Evolutionary conservation across 192 early-diverging fungal species (phyloP), one percentile per base, ranked within the genome.

Genomic region (Backusella australiensis): DNA sequence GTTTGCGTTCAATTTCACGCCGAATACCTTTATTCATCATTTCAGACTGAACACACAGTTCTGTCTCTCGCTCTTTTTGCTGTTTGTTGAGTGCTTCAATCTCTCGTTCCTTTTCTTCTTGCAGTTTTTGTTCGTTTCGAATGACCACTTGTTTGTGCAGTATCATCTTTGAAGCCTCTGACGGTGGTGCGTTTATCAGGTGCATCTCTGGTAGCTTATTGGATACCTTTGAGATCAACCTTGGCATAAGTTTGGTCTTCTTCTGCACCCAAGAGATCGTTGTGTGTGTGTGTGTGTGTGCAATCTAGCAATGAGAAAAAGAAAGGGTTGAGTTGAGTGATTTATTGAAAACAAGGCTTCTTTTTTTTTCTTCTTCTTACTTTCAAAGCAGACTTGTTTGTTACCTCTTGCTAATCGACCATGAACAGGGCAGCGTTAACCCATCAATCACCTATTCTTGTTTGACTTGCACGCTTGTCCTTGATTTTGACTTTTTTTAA

Each of bases 151-250:
- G 86, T 63, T 86, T 86, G 66, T 89, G 84, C 69, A 89, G 84
- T 72, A 81, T 86, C 41, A 86, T 84, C 52, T 88, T 89, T n/a
- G 83, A 85, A 4, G 86, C 85, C 32, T 84, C 83, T 34, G 72
- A 34, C 9, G 86, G 81, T 11, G 82, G 81, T 3, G 83, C 78
- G 41, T 85, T 82, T 39, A 86, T 83, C 17, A 93, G 49, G 15
- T 82, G 77, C 17, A 91, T 53, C 65, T 91, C 88, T 1, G 93
- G 91, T 67, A 83, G 82, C 29, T 82, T 83, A 35, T 84, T 85
- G 6, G 93, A 91, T 86, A 72, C 87, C 81, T n/a, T 85, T 82
- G 26, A 89, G 69, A 71, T 89, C 88, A 12, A 89, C 79, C 1
- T 74, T 81, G 5, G 85, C 80, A 79, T 85, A 78, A 59, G 81